Base-by-base conservation (phyloP, 202 grass and related monocot genomes). In the Bolboschoenoplectus hybrid region DNA sequence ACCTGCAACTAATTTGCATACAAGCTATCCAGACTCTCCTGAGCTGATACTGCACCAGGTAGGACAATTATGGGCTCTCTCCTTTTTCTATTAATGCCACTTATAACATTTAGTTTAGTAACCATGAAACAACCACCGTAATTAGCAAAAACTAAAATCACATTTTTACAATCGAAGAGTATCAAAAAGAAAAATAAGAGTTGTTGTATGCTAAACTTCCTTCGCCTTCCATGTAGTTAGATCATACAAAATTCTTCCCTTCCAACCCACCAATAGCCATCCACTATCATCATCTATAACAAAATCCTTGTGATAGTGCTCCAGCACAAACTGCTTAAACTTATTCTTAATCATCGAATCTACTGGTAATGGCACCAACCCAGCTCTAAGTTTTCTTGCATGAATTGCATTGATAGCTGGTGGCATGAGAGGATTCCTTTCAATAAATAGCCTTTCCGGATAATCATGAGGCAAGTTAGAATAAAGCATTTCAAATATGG, bases 401-500 rank as follows among this genome's bases (percentile, higher is more conserved):
- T 92, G 89, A 55, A 95, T 85, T 35, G 81, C 85, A 91, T 95
- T 95, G 14, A 86, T 69, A 51, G 36, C 74, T 38, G 9, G n/a
- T 17, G 51, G 66, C 17, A 84, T 82, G 17, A 88, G 70, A 5
- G 89, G 9, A 13, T 86, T 20, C 41, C 85, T 89, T 68, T 95
- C 93, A 11, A 92, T 7, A 20, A 91, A 36, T 52, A 81, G 63
- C 81, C 93, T 92, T 74, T 66, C 14, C 46, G 81, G 86, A 1
- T 91, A 81, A 26, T 89, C 85, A 17, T 74, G 87, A n/a, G 83
- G 87, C 53, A 88, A 55, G 39, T 63, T 95, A 46, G 44, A 73
- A 50, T 95, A 80, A 20, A 95, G 81, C 19, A 91, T 86, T 67
- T 95, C 91, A 85, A 95, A 95, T 13, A 91, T 17, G 47, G 89